Conservation (phyloP, 2,329 filamentous ascomycete genomes). For the Colletotrichum kahawae region DNA sequence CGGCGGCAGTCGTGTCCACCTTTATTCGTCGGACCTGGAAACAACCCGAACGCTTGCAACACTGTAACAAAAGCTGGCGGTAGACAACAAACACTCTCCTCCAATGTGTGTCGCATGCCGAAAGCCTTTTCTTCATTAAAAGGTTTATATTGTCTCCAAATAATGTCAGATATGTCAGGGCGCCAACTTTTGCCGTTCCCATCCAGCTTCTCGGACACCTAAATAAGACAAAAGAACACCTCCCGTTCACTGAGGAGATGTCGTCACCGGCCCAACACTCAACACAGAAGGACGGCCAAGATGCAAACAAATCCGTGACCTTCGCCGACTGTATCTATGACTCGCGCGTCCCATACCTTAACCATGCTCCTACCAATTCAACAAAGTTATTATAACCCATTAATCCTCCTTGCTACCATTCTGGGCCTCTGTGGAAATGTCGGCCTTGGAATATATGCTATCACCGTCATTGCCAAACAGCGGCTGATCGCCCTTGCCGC, state of each 20-base stretch:
- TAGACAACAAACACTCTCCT: background rate
- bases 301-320: background rate
- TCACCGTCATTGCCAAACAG: conserved; percentile 71
- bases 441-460: conserved; percentile 53
- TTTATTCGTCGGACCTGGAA: background rate
- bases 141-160: background rate
- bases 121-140: background rate
- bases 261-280: background rate
- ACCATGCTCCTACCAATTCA: background rate
- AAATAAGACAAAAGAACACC: background rate
- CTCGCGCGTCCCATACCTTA: background rate
- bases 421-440: conserved; percentile 34
- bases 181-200: background rate
- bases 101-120: background rate
- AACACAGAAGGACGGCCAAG: background rate
- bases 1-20: background rate
- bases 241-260: background rate
- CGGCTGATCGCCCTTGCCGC: conserved; percentile 82
- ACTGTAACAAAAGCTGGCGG: background rate
- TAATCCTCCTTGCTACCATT: conserved; percentile 27
- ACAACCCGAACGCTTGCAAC: background rate
- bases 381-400: background rate
- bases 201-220: background rate
- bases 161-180: background rate
- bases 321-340: background rate